phyloP scores from a whole-genome alignment of 2,329 filamentous ascomycete genomes.

The Leptosphaerulina australis region DNA sequence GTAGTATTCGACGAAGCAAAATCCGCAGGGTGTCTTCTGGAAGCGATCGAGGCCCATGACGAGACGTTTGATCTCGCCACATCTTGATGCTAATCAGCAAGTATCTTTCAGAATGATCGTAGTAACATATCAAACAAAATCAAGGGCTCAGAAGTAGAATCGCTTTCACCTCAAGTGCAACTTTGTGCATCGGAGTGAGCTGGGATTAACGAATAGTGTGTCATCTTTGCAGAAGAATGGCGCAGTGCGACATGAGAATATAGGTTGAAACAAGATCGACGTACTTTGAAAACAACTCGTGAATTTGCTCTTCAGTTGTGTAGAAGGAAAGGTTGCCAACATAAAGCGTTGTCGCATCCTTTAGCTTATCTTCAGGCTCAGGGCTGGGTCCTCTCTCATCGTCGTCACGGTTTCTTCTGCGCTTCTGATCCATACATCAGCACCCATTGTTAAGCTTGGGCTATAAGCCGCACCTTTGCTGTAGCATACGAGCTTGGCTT shows the following conservation, averaged over 20 bases:
- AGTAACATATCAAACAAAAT: slow-evolving; percentile 17
- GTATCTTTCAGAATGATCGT: slow-evolving; percentile 41
- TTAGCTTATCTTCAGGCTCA: slow-evolving; percentile 77
- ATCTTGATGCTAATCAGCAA: slow-evolving; percentile 35
- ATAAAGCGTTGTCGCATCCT: slow-evolving; percentile 90
- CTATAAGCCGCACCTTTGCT: slow-evolving; percentile 68
- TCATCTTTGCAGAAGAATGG: slow-evolving; percentile 67
- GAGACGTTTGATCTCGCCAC: slow-evolving; percentile 96
- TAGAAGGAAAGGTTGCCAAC: slow-evolving; percentile 98
- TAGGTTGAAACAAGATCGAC: neutral
- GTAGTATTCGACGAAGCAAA: slow-evolving; percentile 99
- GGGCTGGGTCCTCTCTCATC: slow-evolving; percentile 59
- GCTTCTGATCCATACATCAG: slow-evolving; percentile 62
- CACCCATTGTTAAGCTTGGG: no score
- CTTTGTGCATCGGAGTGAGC: slow-evolving; percentile 95
- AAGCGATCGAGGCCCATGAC: slow-evolving; percentile 98
- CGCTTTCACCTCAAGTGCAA: slow-evolving; percentile 89
- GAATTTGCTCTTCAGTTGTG: slow-evolving; percentile 98
- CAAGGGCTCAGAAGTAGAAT: slow-evolving; percentile 63
- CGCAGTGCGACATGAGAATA: neutral
- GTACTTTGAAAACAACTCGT: slow-evolving; percentile 87
- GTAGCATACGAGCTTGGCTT: slow-evolving; percentile 93
- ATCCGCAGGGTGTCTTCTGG: slow-evolving; percentile 96
- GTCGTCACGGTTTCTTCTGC: slow-evolving; percentile 69
- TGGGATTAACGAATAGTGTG: slow-evolving; percentile 89